Conservation (phyloP, 371 early-diverging fungal genomes). For the Batkoa obscura region DNA sequence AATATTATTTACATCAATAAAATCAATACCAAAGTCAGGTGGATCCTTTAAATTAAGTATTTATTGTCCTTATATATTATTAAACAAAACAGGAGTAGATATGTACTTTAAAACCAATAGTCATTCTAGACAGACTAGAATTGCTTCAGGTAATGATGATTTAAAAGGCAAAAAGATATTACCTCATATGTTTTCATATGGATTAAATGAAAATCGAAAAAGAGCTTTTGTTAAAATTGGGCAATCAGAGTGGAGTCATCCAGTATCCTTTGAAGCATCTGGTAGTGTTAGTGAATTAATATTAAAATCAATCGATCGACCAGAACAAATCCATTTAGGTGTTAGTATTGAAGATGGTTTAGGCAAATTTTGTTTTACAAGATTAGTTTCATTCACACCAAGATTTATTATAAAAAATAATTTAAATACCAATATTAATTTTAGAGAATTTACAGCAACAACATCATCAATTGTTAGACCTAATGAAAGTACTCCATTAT, state of each 20-base stretch:
- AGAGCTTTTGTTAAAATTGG: constrained; percentile 56
- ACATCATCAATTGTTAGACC: constrained; percentile 25
- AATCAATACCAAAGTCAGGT: constrained; percentile 41
- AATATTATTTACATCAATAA: constrained; percentile 45
- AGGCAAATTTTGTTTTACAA: constrained; percentile 53
- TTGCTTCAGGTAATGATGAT: constrained; percentile 43
- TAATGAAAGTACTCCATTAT: constrained; percentile 40
- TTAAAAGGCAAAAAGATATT: constrained; percentile 18
- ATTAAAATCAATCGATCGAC: constrained; percentile 27
- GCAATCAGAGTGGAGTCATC: constrained; percentile 78
- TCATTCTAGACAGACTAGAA: constrained; percentile 42
- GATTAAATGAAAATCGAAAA: constrained; percentile 58
- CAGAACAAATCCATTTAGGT: constrained; percentile 60
- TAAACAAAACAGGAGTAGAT: constrained; percentile 80
- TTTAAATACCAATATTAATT: constrained; percentile 41
- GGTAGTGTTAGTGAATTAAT: constrained; percentile 66
- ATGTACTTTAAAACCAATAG: constrained; percentile 62
- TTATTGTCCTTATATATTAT: constrained; percentile 55
- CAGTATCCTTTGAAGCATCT: constrained; percentile 87
- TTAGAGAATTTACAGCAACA: constrained; percentile 47
- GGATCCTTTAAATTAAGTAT: constrained; percentile 44
- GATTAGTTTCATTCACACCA: constrained; percentile 77
- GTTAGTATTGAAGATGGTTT: constrained; percentile 58
- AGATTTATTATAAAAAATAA: constrained; percentile 81
- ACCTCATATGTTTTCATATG: constrained; percentile 91